Base-by-base conservation (phyloP, 345 rosid species). In the Ceriops zippeliana region DNA sequence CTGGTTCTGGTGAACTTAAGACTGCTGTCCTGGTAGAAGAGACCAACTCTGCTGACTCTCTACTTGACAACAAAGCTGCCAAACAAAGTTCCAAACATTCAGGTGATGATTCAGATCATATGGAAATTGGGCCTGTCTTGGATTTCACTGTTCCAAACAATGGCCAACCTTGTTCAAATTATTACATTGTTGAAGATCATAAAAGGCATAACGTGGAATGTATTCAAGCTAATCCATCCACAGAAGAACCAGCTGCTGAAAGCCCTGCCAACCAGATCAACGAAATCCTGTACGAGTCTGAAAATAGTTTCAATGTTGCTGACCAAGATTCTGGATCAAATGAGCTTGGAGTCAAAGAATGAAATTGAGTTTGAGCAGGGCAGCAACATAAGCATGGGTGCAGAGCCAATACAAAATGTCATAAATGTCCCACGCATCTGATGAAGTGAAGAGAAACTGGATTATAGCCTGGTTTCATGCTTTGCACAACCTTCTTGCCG, bases 151-250 rank as follows among this genome's bases (percentile, higher is more conserved):
- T 52, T 61, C 38, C 49, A 46, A 61, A 31, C 51, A 65, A 46
- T 32, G 32, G 16, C 59, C 16, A 13, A 28, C 22, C 24, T 21
- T 54, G 59, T 54, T 22, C 30, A 54, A 54, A 26, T 26, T 54
- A 5, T 73, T 42, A 59, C 54, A 16, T 62, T 0, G 58, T 22
- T 60, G 53, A 75, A 35, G 53, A 9, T 2, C 58, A 31, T 46
- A 34, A 63, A 42, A 24, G 30, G 26, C 57, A 59, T 64, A 70
- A 61, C 21, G 66, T 63, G 49, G 59, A 52, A 67, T 75, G 46
- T 63, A 24, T 66, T 38, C 58, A 70, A 49, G 38, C 63, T 58
- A 60, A 46, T n/a, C 60, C 71, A 64, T 63, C 32, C 38, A 37
- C 30, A 3, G 68, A 58, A 61, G 59, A 37, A 31, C 58, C 7